Percentiles rank a stretch among this genome's conserved stretches.
These are phyloP conservation scores for Primulina huaijiensis DNA, from an alignment of 257 asterid genomes.

Conservation along the genomic window DNA sequence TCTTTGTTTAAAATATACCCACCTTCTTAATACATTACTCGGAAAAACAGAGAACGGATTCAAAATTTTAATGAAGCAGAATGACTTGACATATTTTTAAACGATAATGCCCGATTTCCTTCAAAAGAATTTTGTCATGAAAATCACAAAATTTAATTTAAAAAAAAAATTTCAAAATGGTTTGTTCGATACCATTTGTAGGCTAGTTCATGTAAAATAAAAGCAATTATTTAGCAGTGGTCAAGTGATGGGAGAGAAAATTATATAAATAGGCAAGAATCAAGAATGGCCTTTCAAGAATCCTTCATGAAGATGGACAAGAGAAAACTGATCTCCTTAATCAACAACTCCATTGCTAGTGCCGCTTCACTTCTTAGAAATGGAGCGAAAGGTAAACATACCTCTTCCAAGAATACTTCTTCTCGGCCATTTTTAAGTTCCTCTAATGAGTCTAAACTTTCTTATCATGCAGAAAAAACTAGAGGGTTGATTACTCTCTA, in stretches of 20 bases:
- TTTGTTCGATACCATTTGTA: neutral
- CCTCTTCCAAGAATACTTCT: neutral
- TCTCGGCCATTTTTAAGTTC: neutral
- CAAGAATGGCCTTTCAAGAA: conserved; percentile 12
- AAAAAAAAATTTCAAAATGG: neutral
- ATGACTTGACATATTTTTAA: neutral
- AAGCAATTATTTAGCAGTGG: neutral
- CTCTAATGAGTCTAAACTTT: neutral
- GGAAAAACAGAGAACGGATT: neutral
- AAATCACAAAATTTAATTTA: neutral
- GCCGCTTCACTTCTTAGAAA: conserved; percentile 35
- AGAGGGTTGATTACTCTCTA: conserved; percentile 41
- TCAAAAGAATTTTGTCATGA: conserved; percentile 5
- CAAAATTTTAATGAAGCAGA: too few species aligned
- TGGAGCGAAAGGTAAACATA: conserved; percentile 37
- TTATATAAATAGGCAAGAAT: conserved; percentile 28
- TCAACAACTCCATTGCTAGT: conserved; percentile 36
- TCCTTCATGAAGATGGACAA: conserved; percentile 37
- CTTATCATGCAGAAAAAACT: conserved; percentile 35
- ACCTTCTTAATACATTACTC: neutral
- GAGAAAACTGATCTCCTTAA: conserved; percentile 34
- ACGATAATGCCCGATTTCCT: neutral
- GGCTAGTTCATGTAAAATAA: neutral
- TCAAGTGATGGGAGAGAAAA: conserved; percentile 7
- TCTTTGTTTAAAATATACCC: neutral